phyloP scores from a whole-genome alignment of 371 early-diverging fungal genomes.

The Mortierella sp. region DNA sequence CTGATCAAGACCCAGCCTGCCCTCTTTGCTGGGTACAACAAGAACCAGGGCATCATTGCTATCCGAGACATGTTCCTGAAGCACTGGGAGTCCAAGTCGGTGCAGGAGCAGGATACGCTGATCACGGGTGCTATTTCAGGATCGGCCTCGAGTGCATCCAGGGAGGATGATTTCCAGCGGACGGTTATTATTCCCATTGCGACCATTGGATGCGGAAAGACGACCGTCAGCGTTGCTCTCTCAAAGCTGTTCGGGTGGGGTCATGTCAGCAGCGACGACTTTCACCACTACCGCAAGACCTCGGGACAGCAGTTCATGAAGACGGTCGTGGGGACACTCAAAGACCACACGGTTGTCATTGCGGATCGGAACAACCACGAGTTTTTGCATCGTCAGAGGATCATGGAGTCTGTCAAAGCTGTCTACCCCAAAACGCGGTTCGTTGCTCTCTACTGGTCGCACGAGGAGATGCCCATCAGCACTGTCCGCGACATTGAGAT shows the following conservation, averaged over 20 bases:
- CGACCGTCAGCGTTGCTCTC: slow-evolving; percentile 73
- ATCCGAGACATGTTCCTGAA: slow-evolving; percentile 81
- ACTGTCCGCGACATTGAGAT: slow-evolving; percentile 62
- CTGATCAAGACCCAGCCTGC: slow-evolving; percentile 75
- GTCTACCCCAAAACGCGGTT: slow-evolving; percentile 70
- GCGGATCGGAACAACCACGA: slow-evolving; percentile 84
- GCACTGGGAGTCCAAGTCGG: slow-evolving; percentile 56
- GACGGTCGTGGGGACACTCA: slow-evolving; percentile 64
- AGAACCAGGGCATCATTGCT: slow-evolving; percentile 85
- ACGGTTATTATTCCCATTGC: slow-evolving; percentile 81
- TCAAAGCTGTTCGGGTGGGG: slow-evolving; percentile 68
- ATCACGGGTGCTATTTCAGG: background rate
- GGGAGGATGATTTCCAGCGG: slow-evolving; percentile 55
- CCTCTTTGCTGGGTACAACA: slow-evolving; percentile 74
- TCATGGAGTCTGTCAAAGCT: slow-evolving; percentile 62
- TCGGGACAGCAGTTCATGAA: slow-evolving; percentile 64
- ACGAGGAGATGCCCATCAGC: slow-evolving; percentile 57
- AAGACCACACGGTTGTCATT: slow-evolving; percentile 66
- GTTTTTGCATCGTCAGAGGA: slow-evolving; percentile 63
- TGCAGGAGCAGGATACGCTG: slow-evolving; percentile 20
- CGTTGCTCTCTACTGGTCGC: slow-evolving; percentile 80
- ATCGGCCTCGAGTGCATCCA: background rate
- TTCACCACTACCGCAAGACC: slow-evolving; percentile 64
- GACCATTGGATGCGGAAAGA: slow-evolving; percentile 82
- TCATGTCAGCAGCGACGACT: slow-evolving; percentile 84